These are phyloP conservation scores for Austroboletus novae-zelandiae DNA, from an alignment of 1,284 basidiomycete species.

Conservation along the genomic window DNA sequence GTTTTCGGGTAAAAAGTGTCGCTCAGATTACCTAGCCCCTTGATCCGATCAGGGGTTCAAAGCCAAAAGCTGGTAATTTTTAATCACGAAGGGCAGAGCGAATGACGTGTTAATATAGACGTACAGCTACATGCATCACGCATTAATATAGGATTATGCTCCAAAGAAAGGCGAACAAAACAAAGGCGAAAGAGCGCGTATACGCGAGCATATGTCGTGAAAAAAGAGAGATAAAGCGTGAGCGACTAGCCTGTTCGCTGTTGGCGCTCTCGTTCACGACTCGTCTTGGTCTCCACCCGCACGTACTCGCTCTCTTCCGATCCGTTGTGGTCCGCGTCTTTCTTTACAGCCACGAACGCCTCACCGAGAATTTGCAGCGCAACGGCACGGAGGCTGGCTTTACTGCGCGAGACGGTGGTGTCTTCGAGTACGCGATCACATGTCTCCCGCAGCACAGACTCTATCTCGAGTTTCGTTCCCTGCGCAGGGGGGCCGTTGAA, in stretches of 20 bases:
- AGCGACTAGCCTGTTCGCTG: slow-evolving; percentile 18
- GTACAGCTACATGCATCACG: background rate
- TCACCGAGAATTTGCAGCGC: slow-evolving; percentile 85
- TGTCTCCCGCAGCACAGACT: slow-evolving; percentile 90
- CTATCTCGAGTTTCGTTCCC: slow-evolving; percentile 95
- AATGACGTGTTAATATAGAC: too few species aligned
- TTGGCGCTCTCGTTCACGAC: slow-evolving; percentile 42
- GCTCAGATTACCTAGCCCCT: too few species aligned
- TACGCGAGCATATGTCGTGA: background rate
- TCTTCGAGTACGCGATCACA: slow-evolving; percentile 84
- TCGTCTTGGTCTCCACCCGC: slow-evolving; percentile 72
- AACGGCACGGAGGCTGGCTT: slow-evolving; percentile 73
- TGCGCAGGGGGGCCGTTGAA: slow-evolving; percentile 25
- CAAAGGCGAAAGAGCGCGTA: background rate
- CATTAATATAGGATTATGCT: slow-evolving; percentile 9
- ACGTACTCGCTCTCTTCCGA: slow-evolving; percentile 78
- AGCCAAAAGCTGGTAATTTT: background rate
- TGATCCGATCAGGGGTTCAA: too few species aligned
- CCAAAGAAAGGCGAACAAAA: background rate
- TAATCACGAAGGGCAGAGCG: background rate
- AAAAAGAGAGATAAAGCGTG: background rate
- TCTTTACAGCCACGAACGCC: slow-evolving; percentile 67
- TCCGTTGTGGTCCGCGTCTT: slow-evolving; percentile 48
- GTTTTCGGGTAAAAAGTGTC: too few species aligned
- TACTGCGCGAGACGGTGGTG: slow-evolving; percentile 49